A percentile compares a stretch with the other conserved stretches of the same genome.
phyloP scores from a whole-genome alignment of 805 yeast species.

The Teunomyces atbi region DNA sequence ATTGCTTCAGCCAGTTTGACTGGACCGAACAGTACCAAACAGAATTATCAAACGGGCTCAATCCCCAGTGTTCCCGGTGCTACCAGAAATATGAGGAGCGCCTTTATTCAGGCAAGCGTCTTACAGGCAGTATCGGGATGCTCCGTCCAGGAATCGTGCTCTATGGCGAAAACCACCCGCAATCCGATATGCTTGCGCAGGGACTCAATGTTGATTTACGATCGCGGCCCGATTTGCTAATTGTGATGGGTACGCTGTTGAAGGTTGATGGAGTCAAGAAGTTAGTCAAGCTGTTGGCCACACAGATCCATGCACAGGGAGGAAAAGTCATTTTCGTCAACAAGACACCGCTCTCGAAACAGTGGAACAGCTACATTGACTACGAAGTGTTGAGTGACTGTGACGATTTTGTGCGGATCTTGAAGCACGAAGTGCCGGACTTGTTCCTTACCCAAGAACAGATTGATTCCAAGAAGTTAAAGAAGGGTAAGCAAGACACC shows the following conservation, averaged over 20 bases:
- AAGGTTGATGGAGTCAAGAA: slow-evolving; percentile 87
- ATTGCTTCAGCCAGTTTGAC: slow-evolving; percentile 53
- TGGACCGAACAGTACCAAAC: slow-evolving; percentile 60
- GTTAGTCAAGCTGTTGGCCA: slow-evolving; percentile 67
- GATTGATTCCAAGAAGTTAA: slow-evolving; percentile 40
- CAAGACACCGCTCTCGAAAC: slow-evolving; percentile 57
- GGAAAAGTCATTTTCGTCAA: slow-evolving; percentile 80
- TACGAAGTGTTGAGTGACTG: slow-evolving; percentile 79
- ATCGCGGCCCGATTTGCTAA: slow-evolving; percentile 68
- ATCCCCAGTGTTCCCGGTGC: slow-evolving; percentile 80
- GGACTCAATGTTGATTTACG: slow-evolving; percentile 66
- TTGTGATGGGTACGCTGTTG: slow-evolving; percentile 92
- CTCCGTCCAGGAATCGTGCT: slow-evolving; percentile 87
- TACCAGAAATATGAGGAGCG: slow-evolving; percentile 54
- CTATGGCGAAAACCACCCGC: slow-evolving; percentile 93
- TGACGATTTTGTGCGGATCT: slow-evolving; percentile 69
- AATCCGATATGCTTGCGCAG: slow-evolving; percentile 71
- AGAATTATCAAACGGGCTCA: slow-evolving; percentile 54
- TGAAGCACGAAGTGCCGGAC: slow-evolving; percentile 56
- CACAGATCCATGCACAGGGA: slow-evolving; percentile 69
- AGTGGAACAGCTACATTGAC: slow-evolving; percentile 75
- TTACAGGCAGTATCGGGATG: slow-evolving; percentile 67
- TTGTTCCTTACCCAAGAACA: slow-evolving; percentile 60
- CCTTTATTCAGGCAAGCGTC: slow-evolving; percentile 66
- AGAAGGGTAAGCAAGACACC: neutral